Conservation (phyloP, 1,284 basidiomycete species). For the Gomphus sp. region DNA sequence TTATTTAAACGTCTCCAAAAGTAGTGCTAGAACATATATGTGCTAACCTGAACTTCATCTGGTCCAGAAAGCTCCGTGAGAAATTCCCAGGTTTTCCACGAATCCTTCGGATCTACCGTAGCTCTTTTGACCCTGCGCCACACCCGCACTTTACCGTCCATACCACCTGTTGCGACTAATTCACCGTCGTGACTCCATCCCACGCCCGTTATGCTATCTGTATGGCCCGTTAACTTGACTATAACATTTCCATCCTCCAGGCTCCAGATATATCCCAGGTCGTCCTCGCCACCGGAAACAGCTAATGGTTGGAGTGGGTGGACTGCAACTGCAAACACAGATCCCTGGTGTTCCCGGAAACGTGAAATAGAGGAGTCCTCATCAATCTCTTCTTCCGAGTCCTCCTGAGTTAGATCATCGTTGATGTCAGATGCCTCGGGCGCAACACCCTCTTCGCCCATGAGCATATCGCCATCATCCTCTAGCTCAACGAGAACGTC, state of each 20-base stretch:
- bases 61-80: conserved; percentile 87
- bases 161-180: conserved; percentile 90
- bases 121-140: conserved; percentile 68
- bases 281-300: conserved; percentile 92
- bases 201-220: conserved; percentile 79
- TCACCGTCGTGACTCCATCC: conserved; percentile 86
- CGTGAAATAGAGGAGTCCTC: conserved; percentile 61
- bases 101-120: conserved; percentile 30
- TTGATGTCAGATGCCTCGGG: conserved; percentile 25
- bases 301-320: conserved; percentile 86
- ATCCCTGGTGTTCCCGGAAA: conserved; percentile 54
- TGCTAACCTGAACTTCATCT: conserved; percentile 88
- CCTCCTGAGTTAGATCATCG: conserved; percentile 22
- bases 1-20: background rate
- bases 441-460: conserved; percentile 50
- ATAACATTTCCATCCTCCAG: conserved; percentile 70
- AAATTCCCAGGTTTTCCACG: conserved; percentile 84
- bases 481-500: conserved; percentile 56
- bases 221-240: conserved; percentile 83
- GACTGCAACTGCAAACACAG: conserved; percentile 79
- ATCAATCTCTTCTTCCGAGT: conserved; percentile 30
- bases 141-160: conserved; percentile 91
- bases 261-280: conserved; percentile 91
- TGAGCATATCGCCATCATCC: conserved; percentile 34
- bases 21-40: conserved; percentile 1